Evolutionary conservation across 208 protist species (phyloP).

Genomic region (Tetramitus jugosus): DNA sequence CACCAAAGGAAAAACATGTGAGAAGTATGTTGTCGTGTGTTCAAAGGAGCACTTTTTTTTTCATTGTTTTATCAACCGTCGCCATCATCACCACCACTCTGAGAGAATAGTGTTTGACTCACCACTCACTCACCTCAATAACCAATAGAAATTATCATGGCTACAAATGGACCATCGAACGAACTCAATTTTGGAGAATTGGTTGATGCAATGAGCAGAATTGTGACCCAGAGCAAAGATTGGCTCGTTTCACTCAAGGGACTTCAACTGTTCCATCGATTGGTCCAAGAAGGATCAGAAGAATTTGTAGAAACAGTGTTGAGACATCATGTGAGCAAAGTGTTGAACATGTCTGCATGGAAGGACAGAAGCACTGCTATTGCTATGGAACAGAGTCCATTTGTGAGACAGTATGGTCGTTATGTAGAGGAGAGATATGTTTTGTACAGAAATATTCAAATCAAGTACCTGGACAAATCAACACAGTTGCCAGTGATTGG

Average conservation of each 20-base stretch:
- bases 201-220: background rate
- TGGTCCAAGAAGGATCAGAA: background rate
- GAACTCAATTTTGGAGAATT: conserved; percentile 2
- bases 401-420: conserved; percentile 6
- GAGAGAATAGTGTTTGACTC: background rate
- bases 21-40: background rate
- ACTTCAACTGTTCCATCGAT: background rate
- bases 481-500: too few relatives aligned
- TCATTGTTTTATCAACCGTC: background rate
- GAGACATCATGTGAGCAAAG: background rate
- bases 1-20: conserved; percentile 22
- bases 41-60: background rate
- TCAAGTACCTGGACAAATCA: background rate
- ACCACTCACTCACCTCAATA: background rate
- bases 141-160: background rate
- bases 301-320: conserved; percentile 9
- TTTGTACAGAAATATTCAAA: background rate
- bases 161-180: background rate
- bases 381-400: conserved; percentile 4
- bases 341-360: background rate
- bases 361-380: background rate
- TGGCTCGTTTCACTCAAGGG: background rate
- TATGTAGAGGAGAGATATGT: conserved; percentile 5
- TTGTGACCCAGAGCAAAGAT: background rate
- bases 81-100: background rate